phyloP scores from a whole-genome alignment of 2,329 filamentous ascomycete genomes.

The Apiospora rasikravindrae region DNA sequence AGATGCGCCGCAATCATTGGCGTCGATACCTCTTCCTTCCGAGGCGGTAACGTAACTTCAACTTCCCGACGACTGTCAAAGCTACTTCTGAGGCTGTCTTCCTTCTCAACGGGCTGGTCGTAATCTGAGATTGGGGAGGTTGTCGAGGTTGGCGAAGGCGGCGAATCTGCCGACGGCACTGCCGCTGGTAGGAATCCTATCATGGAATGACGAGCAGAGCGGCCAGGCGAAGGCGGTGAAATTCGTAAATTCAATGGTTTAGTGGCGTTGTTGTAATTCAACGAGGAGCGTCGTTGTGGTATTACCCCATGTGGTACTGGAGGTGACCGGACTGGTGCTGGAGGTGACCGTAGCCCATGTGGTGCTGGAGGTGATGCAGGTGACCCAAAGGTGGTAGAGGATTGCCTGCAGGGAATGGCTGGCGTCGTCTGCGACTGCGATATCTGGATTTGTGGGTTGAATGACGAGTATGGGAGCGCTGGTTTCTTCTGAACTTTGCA shows the following conservation, averaged over 20 bases:
- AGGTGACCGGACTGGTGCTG: not conserved
- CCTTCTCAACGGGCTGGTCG: not conserved
- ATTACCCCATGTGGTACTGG: not conserved
- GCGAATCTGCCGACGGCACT: not conserved
- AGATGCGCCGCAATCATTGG: conserved; percentile 18
- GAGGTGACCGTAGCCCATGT: not conserved
- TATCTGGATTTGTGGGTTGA: conserved; percentile 17
- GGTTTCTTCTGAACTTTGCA: conserved; percentile 20
- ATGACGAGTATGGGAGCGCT: conserved; percentile 22
- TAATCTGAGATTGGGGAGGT: not conserved
- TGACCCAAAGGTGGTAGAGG: conserved; percentile 6
- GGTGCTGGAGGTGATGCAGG: not conserved
- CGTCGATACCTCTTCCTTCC: not conserved
- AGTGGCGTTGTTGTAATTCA: not conserved
- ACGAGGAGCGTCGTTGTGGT: not conserved
- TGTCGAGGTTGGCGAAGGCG: not conserved
- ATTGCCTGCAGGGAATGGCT: not conserved
- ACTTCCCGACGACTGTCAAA: not conserved
- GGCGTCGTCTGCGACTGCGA: not conserved
- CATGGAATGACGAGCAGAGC: conserved; percentile 1
- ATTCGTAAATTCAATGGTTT: conserved; percentile 1
- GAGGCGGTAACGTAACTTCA: not conserved
- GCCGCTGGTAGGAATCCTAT: not conserved
- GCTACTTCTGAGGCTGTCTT: not conserved
- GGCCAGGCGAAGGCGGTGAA: not conserved